A percentile compares a stretch with the other conserved stretches of the same genome.
Evolutionary conservation across 768 basidiomycete species (phyloP).

Genomic region (Auricularia sp.): DNA sequence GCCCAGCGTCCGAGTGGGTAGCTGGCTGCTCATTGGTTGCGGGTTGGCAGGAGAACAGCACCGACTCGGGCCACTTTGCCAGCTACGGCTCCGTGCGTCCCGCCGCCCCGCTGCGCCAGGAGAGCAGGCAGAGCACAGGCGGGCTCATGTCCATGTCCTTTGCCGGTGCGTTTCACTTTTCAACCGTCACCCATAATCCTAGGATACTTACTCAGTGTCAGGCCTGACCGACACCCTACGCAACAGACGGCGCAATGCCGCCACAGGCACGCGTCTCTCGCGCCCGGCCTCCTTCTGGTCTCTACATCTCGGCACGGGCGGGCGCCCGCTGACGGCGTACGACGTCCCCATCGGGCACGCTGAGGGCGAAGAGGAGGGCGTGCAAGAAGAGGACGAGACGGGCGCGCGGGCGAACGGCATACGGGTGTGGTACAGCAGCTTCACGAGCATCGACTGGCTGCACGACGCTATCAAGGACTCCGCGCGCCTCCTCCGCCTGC

Average conservation of each 20-base stretch:
- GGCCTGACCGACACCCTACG: neutral
- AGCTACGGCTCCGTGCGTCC: neutral
- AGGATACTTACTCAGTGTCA: too few relatives aligned
- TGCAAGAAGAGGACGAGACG: conserved; percentile 32
- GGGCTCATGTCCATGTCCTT: neutral
- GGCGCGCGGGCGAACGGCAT: conserved; percentile 74
- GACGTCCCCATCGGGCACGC: conserved; percentile 37
- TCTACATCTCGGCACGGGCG: neutral
- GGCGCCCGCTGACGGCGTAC: conserved; percentile 63
- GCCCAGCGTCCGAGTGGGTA: too few relatives aligned
- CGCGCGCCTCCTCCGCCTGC: conserved; percentile 61
- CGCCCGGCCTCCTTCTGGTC: neutral
- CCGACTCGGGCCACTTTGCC: conserved; percentile 1
- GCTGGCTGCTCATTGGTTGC: too few relatives aligned
- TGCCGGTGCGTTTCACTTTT: neutral
- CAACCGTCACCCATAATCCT: too few relatives aligned
- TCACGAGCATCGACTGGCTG: conserved; percentile 89
- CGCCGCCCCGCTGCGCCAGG: neutral
- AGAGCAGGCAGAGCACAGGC: neutral
- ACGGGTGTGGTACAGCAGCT: conserved; percentile 84
- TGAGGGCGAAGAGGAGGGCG: conserved; percentile 23
- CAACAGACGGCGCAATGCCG: neutral
- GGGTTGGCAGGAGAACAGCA: neutral
- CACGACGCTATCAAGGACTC: conserved; percentile 96
- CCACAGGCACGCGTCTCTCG: neutral